These are phyloP conservation scores for Dendrobium huoshanense DNA, from an alignment of 106 monocot species.

Conservation along the genomic window DNA sequence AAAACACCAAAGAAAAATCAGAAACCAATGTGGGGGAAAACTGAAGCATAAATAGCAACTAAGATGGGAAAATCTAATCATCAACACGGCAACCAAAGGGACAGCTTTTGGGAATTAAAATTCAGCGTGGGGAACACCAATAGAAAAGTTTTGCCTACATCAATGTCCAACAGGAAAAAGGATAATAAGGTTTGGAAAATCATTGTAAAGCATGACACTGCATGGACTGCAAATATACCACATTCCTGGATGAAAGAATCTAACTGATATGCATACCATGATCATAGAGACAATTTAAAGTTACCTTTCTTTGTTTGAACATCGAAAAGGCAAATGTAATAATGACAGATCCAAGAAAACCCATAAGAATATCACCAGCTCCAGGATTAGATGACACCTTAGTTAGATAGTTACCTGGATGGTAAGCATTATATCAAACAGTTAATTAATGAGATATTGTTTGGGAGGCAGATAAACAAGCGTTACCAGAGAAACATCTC, in stretches of 20 bases:
- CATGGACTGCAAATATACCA: too few species aligned
- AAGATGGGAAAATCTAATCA: too few species aligned
- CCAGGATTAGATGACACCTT: conserved; percentile 88
- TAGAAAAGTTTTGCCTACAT: too few species aligned
- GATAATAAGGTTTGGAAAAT: neutral
- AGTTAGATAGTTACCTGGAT: conserved; percentile 81
- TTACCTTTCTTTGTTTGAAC: conserved; percentile 97
- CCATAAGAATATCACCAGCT: conserved; percentile 96
- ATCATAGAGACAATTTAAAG: neutral
- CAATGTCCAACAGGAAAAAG: neutral
- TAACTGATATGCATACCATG: neutral
- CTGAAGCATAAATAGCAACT: too few species aligned
- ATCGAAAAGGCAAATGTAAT: conserved; percentile 99
- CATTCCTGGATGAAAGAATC: too few species aligned
- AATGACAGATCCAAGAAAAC: conserved; percentile 93
- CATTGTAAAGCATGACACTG: neutral
- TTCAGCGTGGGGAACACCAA: too few species aligned
- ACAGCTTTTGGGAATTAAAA: too few species aligned
- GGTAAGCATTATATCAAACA: neutral
- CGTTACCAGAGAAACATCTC: too few species aligned
- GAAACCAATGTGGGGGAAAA: too few species aligned
- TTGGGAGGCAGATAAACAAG: too few species aligned
- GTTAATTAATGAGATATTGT: neutral
- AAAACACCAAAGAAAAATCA: too few species aligned
- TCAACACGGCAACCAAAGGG: too few species aligned